These are phyloP conservation scores for Xylaria sp. DNA, from an alignment of 2,329 filamentous ascomycete genomes.

Conservation along the genomic window DNA sequence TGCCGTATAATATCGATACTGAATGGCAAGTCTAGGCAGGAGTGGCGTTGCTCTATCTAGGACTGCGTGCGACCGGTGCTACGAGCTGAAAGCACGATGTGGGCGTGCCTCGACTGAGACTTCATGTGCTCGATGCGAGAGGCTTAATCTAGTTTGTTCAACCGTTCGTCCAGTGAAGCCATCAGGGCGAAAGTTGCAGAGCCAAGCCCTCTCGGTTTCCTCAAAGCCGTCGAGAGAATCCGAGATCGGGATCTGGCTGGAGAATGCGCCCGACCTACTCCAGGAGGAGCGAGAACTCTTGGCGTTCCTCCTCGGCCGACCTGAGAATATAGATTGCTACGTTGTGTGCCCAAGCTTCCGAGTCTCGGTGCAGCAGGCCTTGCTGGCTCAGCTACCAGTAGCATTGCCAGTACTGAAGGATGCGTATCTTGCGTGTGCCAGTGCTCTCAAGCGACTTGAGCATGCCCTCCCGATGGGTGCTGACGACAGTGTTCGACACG, in stretches of 20 bases:
- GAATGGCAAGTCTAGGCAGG: neutral
- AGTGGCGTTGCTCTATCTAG: neutral
- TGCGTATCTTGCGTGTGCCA: constrained; percentile 46
- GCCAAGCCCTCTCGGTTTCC: neutral
- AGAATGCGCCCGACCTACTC: constrained; percentile 13
- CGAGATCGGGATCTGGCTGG: neutral
- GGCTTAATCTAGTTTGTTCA: neutral
- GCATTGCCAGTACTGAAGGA: constrained; percentile 43
- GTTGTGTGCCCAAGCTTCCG: constrained; percentile 43
- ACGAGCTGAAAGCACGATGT: constrained; percentile 14
- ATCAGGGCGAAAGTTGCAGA: neutral
- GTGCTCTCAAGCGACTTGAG: constrained; percentile 40
- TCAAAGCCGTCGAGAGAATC: neutral
- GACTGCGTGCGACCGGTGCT: constrained; percentile 8
- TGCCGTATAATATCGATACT: neutral
- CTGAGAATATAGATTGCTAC: constrained; percentile 40
- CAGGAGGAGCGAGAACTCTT: constrained; percentile 43
- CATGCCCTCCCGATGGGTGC: constrained; percentile 24
- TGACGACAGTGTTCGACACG: constrained; percentile 34
- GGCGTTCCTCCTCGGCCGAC: constrained; percentile 40
- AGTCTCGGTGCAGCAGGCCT: constrained; percentile 37
- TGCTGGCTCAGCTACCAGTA: constrained; percentile 35
- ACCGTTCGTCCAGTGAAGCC: neutral
- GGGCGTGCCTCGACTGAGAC: neutral
- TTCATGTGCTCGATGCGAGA: neutral